Base-by-base conservation (phyloP, 1,284 basidiomycete species). In the Malassezia globosa region DNA sequence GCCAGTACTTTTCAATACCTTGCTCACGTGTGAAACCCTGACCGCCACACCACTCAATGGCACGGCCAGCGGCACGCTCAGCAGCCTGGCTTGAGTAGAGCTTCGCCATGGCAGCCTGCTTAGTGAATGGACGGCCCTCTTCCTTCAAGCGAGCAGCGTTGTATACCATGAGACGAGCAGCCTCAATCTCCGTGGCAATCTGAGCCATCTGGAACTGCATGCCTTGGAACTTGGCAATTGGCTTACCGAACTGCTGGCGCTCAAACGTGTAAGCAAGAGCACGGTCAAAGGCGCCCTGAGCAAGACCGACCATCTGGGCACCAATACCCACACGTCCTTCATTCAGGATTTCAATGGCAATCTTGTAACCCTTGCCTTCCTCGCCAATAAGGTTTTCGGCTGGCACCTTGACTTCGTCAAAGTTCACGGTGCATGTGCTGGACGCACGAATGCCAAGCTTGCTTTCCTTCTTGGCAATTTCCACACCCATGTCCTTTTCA, bases 391-490 rank as follows among this genome's bases (percentile, higher is more conserved):
- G 75, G 72, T 97, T 96, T 74, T 86, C 88, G 48, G 80, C 83
- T 4, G 92, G 94, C 36, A 99, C 79, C 62, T 82, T 83, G 68
- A 97, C 75, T 69, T 95, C 88, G 75, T 99, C 94, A 72, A 99
- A 94, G 76, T 84, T 87, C 58, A 99, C 79, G 1, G 87, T 82
- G 73, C 92, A 99, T 0, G 92, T 97, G 19, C 88, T 94, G n/a
- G 87, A 92, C 0, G 92, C 89, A 44, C 84, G 79, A 72, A 97
- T 97, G 52, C 92, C 92, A 46, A 97, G 81, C 75, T 99, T 99
- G 75, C 92, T 82, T 74, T 99, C 92, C 77, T 96, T 96, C 79
- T 99, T 99, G 38, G 89, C 89, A 56, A 97, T 89, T 73, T 95
- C 78, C 58, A 99, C 79, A 14, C 94, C 94, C 86, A 92, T 90